Base-by-base conservation (phyloP, 2,329 filamentous ascomycete genomes). In the Trichoderma asperellum region DNA sequence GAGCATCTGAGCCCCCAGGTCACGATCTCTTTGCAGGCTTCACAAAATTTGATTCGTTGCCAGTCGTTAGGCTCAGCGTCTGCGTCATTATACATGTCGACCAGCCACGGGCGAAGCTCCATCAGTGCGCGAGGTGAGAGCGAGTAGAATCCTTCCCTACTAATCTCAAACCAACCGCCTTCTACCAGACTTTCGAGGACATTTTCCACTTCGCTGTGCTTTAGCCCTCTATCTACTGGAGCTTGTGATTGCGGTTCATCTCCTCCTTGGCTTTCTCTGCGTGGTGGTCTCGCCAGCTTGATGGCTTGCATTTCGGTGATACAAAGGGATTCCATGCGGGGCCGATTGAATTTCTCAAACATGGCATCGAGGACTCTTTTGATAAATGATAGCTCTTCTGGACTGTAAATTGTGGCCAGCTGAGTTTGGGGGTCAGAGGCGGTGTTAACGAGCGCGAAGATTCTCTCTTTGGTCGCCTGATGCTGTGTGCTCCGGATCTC, bases 311-410 rank as follows among this genome's bases (percentile, higher is more conserved):
- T 93, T 56, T 88, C 86, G 14, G 89, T 91, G 4, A 98, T 83
- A 4, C 92, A 94, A 87, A 97, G 90, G 32, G 93, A 87, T 80
- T 99, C 95, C 75, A 89, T 88, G n/a, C 88, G 85, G 10, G 84
- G 85, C 0, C 90, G 93, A 77, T 98, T 98, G 82, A 93, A 89
- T 24, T 88, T 91, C 72, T 96, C 93, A 77, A 98, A 99, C 88
- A 99, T 97, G 74, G 87, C 89, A 78, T 97, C 94, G 0, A 99
- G 86, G 3, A 97, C 79, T 10, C 96, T 86, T 80, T 96, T 96
- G 67, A 98, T 88, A 77, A 93, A 99, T 0, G 92, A 89, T 37
- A 98, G 92, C 81, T 98, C 94, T 73, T 97, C 94, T 0, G 93
- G 83, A 8, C 85, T 87, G 77, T 92, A 92, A 0, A 88, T 89